Percentiles rank a stretch among this genome's conserved stretches.
These are phyloP conservation scores for Wickerhamiella musiphila DNA, from an alignment of 805 yeast species.

Conservation along the genomic window DNA sequence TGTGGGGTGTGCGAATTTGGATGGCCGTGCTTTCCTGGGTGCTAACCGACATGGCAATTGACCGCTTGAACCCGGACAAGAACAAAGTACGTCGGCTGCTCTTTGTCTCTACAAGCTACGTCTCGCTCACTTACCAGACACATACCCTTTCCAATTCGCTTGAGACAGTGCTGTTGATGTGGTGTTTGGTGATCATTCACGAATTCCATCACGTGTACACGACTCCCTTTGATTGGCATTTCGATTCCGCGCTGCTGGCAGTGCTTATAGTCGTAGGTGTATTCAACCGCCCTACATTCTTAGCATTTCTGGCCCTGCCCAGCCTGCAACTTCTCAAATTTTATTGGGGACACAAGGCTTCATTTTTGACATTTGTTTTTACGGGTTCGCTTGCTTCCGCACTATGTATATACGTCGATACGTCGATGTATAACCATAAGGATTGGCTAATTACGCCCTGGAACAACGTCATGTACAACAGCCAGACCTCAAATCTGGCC, in stretches of 20 bases:
- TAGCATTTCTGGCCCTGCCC: slow-evolving; percentile 59
- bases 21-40: slow-evolving; percentile 25
- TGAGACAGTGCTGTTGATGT: slow-evolving; percentile 38
- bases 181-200: slow-evolving; percentile 33
- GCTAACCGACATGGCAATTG: slow-evolving; percentile 27
- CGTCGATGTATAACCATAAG: slow-evolving; percentile 24
- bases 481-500: slow-evolving; percentile 38
- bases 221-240: slow-evolving; percentile 16
- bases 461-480: slow-evolving; percentile 62
- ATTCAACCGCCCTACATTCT: slow-evolving; percentile 75
- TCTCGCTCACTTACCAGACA: slow-evolving; percentile 63
- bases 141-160: slow-evolving; percentile 82
- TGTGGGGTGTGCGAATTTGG: slow-evolving; percentile 38
- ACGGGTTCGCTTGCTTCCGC: slow-evolving; percentile 25
- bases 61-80: slow-evolving; percentile 31
- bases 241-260: slow-evolving; percentile 31
- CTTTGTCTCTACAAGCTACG: slow-evolving; percentile 38
- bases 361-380: slow-evolving; percentile 19
- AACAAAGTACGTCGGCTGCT: slow-evolving; percentile 27
- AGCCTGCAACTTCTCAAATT: slow-evolving; percentile 29
- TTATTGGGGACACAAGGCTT: slow-evolving; percentile 22
- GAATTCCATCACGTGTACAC: slow-evolving; percentile 16
- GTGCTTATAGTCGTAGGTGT: slow-evolving; percentile 42
- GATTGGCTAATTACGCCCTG: slow-evolving; percentile 45
- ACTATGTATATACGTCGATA: slow-evolving; percentile 35